phyloP scores from a whole-genome alignment of 176 grass and related monocot species.

The Luzula sylvatica region DNA sequence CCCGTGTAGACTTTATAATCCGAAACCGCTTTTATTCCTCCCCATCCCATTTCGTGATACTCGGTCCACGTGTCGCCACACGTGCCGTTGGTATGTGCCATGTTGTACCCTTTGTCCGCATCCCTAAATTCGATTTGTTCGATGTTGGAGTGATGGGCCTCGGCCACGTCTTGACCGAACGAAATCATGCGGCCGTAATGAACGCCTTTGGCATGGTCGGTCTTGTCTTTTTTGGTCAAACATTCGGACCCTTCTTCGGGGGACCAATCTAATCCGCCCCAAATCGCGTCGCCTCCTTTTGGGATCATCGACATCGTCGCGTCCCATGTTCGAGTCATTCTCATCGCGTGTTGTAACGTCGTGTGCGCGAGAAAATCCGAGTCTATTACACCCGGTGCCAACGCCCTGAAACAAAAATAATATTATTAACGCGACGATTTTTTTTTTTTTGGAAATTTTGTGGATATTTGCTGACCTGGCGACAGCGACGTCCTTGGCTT shows the following conservation, averaged over 20 bases:
- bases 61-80: conserved; percentile 97
- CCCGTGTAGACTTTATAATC: conserved; percentile 85
- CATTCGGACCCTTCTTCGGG: conserved; percentile 65
- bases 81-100: conserved; percentile 63
- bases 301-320: conserved; percentile 97
- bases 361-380: conserved; percentile 90
- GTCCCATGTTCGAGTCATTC: conserved; percentile 99
- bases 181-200: conserved; percentile 85
- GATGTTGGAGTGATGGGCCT: conserved; percentile 44
- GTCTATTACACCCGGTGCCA: conserved; percentile 83
- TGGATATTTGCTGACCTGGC: conserved; percentile 46
- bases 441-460: no score
- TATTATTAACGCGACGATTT: neutral
- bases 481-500: conserved; percentile 97
- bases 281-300: conserved; percentile 94
- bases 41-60: conserved; percentile 94
- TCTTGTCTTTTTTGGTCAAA: conserved; percentile 47
- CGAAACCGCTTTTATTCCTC: conserved; percentile 86
- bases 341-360: conserved; percentile 88
- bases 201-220: conserved; percentile 35
- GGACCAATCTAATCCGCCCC: conserved; percentile 83
- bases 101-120: conserved; percentile 78
- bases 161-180: conserved; percentile 73
- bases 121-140: conserved; percentile 78
- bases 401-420: conserved; percentile 44